Evolutionary conservation across 2,329 filamentous ascomycete genomes (phyloP).

Genomic region (Rasamsonia emersonii): DNA sequence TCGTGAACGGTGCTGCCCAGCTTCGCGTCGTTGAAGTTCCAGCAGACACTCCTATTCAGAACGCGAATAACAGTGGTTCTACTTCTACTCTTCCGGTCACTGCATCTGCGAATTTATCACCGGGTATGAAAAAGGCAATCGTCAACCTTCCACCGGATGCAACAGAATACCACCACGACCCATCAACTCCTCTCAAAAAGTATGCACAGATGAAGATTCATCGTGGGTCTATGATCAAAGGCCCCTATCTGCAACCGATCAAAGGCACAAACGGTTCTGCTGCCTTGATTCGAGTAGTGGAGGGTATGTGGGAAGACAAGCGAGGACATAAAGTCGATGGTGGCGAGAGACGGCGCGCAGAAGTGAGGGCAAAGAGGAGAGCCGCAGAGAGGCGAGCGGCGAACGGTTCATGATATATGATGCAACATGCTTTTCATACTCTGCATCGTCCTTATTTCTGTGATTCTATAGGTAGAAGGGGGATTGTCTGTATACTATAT

Average conservation of each 20-base stretch:
- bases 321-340: slow-evolving; percentile 89
- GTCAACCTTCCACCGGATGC: slow-evolving; percentile 52
- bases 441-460: too few relatives aligned
- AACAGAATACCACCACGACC: slow-evolving; percentile 44
- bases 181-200: slow-evolving; percentile 40
- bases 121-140: slow-evolving; percentile 49
- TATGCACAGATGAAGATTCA: slow-evolving; percentile 60
- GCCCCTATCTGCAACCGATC: slow-evolving; percentile 63
- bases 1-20: slow-evolving; percentile 54
- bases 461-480: too few relatives aligned
- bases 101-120: slow-evolving; percentile 45
- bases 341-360: slow-evolving; percentile 79
- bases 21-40: slow-evolving; percentile 51
- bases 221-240: slow-evolving; percentile 61
- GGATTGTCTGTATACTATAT: slow-evolving; percentile 6
- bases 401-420: slow-evolving; percentile 17
- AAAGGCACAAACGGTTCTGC: slow-evolving; percentile 52
- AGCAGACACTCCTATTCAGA: slow-evolving; percentile 22
- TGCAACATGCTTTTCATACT: too few relatives aligned
- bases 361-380: slow-evolving; percentile 79
- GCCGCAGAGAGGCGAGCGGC: slow-evolving; percentile 69
- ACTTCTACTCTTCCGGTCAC: slow-evolving; percentile 20
- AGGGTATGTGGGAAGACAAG: slow-evolving; percentile 89
- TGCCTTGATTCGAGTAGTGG: slow-evolving; percentile 60
- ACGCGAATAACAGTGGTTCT: slow-evolving; percentile 12